Base-by-base conservation (phyloP, 441 rosid species). In the Populus hybrid region DNA sequence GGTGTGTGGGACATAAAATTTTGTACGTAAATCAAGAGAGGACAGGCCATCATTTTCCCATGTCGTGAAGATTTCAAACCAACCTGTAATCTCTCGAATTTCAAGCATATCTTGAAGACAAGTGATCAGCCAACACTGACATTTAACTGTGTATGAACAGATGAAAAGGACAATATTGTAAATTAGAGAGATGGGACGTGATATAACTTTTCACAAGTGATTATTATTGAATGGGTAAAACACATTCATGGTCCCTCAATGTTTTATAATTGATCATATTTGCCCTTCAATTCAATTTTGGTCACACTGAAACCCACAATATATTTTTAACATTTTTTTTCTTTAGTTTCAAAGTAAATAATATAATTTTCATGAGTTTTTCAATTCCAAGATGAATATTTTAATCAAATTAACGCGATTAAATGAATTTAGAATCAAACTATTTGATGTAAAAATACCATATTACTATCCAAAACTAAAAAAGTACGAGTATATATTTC, bases 21-120 rank as follows among this genome's bases (percentile, higher is more conserved):
- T 65, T 42, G 11, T 20, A 66, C 21, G 65, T 42, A 61, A 56
- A 66, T 59, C 45, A 23, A 9, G 59, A 24, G 31, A 35, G 36
- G 78, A 78, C 83, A 77, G 38, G 11, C 76, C 33, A 56, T 64
- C 64, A 14, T 38, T 74, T 26, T 59, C 5, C 61, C 77, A 61
- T 65, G 33, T 68, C 29, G 20, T 42, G 33, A 45, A 33, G 73
- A 53, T 71, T 5, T 70, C 56, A 21, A 69, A 7, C 61, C 40
- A 74, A 3, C 33, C 5, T 31, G 21, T 29, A 65, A 26, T 59
- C 12, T n/a, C 3, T 29, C 38, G 28, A 64, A 33, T 53, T 21
- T 26, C 11, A 53, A 14, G 21, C 40, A 50, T 45, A 50, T 71
- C 64, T 50, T 42, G 6, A 20, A 14, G 24, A 18, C 4, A 35